A percentile compares a stretch with the other conserved stretches of the same genome.
These are phyloP conservation scores for Senecio squalidus DNA, from an alignment of 140 eudicot genomes.

Conservation along the genomic window DNA sequence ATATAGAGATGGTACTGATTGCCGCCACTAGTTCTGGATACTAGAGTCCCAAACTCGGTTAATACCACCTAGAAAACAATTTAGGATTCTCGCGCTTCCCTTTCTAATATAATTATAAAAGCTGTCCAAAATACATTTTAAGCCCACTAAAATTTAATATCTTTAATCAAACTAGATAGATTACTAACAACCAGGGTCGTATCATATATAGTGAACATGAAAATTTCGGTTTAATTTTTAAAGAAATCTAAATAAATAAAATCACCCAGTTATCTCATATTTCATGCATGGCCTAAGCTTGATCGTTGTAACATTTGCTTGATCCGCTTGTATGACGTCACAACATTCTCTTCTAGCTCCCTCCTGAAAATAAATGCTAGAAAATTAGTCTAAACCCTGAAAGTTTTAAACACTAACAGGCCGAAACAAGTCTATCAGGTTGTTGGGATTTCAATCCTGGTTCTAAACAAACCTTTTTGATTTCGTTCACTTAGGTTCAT, in stretches of 20 bases:
- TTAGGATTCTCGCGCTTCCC: background rate
- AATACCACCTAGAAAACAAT: too few species aligned
- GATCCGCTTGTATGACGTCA: slow-evolving; percentile 31
- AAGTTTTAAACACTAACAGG: too few species aligned
- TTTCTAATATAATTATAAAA: background rate
- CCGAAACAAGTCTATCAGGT: too few species aligned
- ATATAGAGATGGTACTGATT: too few species aligned
- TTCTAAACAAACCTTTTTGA: background rate
- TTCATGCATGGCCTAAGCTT: slow-evolving; percentile 47
- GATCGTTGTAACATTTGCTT: slow-evolving; percentile 28
- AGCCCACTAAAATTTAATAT: background rate
- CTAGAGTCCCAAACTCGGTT: too few species aligned
- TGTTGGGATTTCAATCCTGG: background rate
- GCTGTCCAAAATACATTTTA: background rate
- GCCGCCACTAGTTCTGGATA: too few species aligned
- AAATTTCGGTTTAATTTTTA: background rate
- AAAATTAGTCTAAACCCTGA: background rate
- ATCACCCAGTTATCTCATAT: slow-evolving; percentile 46
- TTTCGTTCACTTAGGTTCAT: background rate
- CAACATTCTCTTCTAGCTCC: slow-evolving; percentile 69
- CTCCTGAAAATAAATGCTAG: slow-evolving; percentile 28
- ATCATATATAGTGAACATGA: background rate
- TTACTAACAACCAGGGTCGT: background rate
- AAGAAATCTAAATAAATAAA: background rate
- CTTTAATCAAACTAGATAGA: slow-evolving; percentile 3